phyloP scores from a whole-genome alignment of 2,329 filamentous ascomycete species.

The Aspergillus sp. region DNA sequence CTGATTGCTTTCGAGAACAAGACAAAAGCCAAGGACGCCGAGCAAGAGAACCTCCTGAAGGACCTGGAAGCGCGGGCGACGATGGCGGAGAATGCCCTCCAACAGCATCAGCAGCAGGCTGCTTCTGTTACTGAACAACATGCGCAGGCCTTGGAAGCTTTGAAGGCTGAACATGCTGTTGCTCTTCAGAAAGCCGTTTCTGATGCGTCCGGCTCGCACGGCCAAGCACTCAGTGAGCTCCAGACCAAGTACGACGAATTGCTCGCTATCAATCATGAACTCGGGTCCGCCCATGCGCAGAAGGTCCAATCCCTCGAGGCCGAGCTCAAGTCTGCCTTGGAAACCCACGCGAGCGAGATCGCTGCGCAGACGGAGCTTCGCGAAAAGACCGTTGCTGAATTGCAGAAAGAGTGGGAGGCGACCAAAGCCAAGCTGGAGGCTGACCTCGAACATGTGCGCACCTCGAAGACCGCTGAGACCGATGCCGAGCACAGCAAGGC shows the following conservation, averaged over 20 bases:
- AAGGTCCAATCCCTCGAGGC: constrained; percentile 27
- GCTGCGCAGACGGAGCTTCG: constrained; percentile 26
- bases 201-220: constrained; percentile 30
- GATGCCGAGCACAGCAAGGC: constrained; percentile 39
- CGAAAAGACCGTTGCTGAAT: constrained; percentile 10
- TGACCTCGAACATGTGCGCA: constrained; percentile 36
- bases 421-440: constrained; percentile 31
- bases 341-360: constrained; percentile 26
- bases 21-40: constrained; percentile 34
- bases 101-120: constrained; percentile 32
- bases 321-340: constrained; percentile 20
- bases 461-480: constrained; percentile 32
- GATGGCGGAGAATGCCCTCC: constrained; percentile 31
- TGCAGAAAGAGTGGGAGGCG: constrained; percentile 35
- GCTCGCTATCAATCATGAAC: constrained; percentile 23
- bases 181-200: constrained; percentile 31
- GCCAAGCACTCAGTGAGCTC: constrained; percentile 27
- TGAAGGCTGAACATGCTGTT: constrained; percentile 34
- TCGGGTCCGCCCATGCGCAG: constrained; percentile 30
- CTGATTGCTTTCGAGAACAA: constrained; percentile 36
- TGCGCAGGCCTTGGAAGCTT: constrained; percentile 27
- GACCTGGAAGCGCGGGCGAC: constrained; percentile 34
- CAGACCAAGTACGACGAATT: constrained; percentile 35
- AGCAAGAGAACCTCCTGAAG: constrained; percentile 32
- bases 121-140: constrained; percentile 31